These are phyloP conservation scores for Panicum virgatum DNA, from an alignment of 202 grass and related monocot genomes.

Conservation along the genomic window DNA sequence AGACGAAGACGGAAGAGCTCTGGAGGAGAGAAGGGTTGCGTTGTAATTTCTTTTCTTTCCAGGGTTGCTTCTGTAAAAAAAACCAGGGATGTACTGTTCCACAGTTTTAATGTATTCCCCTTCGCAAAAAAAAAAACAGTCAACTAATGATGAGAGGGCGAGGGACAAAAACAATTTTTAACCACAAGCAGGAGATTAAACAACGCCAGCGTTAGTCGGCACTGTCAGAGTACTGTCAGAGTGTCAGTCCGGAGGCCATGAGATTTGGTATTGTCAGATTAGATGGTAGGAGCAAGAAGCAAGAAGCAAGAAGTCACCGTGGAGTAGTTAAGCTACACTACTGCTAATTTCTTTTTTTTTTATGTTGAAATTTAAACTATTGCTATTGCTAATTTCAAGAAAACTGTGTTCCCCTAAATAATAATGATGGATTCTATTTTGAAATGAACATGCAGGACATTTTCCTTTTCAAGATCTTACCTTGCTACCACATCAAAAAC, in stretches of 20 bases:
- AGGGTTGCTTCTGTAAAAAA: too few species aligned
- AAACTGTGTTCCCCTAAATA: not conserved
- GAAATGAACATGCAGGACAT: not conserved
- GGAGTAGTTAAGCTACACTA: not conserved
- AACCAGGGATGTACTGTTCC: too few species aligned
- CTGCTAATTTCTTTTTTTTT: not conserved
- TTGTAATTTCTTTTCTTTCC: too few species aligned
- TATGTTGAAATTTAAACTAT: not conserved
- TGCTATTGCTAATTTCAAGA: not conserved
- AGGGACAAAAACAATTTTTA: not conserved
- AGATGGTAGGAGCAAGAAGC: not conserved
- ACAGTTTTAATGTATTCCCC: too few species aligned
- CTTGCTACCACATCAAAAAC: not conserved
- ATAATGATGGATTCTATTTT: not conserved
- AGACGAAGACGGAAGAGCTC: too few species aligned
- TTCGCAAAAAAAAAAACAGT: too few species aligned
- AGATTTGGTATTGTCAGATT: constrained; percentile 19
- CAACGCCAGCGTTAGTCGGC: constrained; percentile 27
- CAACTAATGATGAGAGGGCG: constrained; percentile 25
- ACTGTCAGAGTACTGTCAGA: constrained; percentile 52
- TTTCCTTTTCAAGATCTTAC: not conserved
- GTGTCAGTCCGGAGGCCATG: constrained; percentile 8
- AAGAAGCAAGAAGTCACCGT: too few species aligned
- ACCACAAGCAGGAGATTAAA: constrained; percentile 35
- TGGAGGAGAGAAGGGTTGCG: too few species aligned